These are phyloP conservation scores for Psilocybe cyanescens DNA, from an alignment of 768 basidiomycete species.

Conservation along the genomic window DNA sequence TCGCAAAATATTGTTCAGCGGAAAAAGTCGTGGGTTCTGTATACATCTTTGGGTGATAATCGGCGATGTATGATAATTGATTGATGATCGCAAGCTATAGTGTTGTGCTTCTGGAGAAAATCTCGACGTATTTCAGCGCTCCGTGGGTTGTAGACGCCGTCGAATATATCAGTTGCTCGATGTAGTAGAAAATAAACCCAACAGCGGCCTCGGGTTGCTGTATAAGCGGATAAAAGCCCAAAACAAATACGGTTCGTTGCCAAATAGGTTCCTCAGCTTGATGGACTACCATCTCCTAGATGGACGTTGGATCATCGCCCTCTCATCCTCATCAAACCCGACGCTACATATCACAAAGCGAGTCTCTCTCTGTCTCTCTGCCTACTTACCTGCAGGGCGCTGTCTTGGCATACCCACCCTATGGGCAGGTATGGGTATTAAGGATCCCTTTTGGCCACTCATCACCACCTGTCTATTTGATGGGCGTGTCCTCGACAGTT, in stretches of 20 bases:
- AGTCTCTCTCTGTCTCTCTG: not conserved
- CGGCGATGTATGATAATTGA: not conserved
- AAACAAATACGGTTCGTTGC: not conserved
- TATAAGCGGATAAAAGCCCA: conserved; percentile 1
- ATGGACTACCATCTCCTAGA: not conserved
- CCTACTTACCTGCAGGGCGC: not conserved
- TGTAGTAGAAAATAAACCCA: conserved; percentile 1
- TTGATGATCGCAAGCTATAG: not conserved
- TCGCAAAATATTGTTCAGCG: conserved; percentile 88
- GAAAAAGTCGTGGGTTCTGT: conserved; percentile 62
- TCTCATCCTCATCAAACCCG: not conserved
- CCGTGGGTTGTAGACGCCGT: not conserved
- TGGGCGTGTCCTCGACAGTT: conserved; percentile 1
- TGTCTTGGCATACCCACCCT: not conserved
- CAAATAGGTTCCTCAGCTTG: not conserved
- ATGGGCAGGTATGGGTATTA: not conserved
- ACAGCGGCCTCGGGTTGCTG: conserved; percentile 7
- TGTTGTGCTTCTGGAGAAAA: not conserved
- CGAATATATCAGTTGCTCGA: not conserved
- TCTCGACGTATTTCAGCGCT: not conserved
- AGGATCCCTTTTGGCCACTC: not conserved
- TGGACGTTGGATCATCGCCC: not conserved
- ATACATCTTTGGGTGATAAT: conserved; percentile 25
- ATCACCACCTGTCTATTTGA: conserved; percentile 3
- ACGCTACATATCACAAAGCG: not conserved